Percentiles rank a stretch among this genome's conserved stretches.
Evolutionary conservation across 371 early-diverging fungal species (phyloP).

Genomic region (Apophysomyces ossiformis): DNA sequence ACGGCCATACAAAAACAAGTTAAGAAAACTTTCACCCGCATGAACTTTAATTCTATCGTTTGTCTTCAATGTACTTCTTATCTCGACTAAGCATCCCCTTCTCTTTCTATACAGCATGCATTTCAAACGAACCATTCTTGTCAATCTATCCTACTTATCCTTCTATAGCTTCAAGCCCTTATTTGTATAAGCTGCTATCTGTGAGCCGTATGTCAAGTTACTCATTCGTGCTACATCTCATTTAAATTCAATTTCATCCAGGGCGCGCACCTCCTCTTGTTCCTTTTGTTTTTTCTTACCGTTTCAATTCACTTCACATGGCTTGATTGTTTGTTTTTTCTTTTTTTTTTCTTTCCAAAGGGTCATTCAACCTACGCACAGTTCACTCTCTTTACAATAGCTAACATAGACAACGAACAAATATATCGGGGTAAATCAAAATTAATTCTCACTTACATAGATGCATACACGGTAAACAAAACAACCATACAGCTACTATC

Average conservation of each 20-base stretch:
- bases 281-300: conserved; percentile 6
- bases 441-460: background rate
- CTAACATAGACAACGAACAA: background rate
- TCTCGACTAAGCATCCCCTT: background rate
- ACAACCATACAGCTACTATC: background rate
- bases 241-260: too few species aligned
- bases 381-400: background rate
- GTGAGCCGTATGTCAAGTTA: too few species aligned
- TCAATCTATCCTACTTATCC: background rate
- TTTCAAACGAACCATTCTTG: too few species aligned
- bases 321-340: background rate
- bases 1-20: conserved; percentile 2
- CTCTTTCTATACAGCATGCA: background rate
- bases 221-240: too few species aligned
- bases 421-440: conserved; percentile 2
- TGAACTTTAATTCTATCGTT: conserved; percentile 3
- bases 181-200: too few species aligned
- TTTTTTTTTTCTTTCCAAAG: background rate
- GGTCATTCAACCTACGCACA: background rate
- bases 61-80: background rate
- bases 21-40: conserved; percentile 2
- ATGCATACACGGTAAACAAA: background rate
- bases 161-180: background rate
- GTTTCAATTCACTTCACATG: conserved; percentile 9
- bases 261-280: background rate